phyloP scores from a whole-genome alignment of 495 filamentous ascomycete genomes.

The Delitschia confertaspora region DNA sequence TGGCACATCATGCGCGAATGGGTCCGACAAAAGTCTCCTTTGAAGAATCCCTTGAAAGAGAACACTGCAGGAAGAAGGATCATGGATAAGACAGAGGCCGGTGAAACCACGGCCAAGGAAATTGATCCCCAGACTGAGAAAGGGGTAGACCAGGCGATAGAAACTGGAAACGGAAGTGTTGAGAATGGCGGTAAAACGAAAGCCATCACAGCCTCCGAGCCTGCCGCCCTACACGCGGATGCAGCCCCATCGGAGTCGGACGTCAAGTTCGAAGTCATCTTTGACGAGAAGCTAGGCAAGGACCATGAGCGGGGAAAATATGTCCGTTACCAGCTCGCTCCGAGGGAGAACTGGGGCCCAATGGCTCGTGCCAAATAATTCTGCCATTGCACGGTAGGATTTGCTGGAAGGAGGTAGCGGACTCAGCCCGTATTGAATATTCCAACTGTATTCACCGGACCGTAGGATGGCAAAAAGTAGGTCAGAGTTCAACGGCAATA shows the following conservation, averaged over 20 bases:
- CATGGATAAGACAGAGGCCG: slow-evolving; percentile 40
- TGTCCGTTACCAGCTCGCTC: slow-evolving; percentile 81
- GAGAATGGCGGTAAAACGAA: slow-evolving; percentile 17
- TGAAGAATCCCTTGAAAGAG: slow-evolving; percentile 61
- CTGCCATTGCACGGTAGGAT: background rate
- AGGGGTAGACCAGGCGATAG: slow-evolving; percentile 30
- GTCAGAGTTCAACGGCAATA: too few relatives aligned
- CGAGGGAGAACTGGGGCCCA: slow-evolving; percentile 85
- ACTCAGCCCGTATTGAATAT: background rate
- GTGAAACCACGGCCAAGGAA: slow-evolving; percentile 9
- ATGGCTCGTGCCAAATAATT: slow-evolving; percentile 59
- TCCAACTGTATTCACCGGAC: too few relatives aligned
- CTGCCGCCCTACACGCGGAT: slow-evolving; percentile 10
- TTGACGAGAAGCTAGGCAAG: slow-evolving; percentile 71
- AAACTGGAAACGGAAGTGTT: slow-evolving; percentile 21
- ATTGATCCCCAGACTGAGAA: slow-evolving; percentile 29
- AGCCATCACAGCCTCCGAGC: background rate
- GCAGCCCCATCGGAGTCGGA: slow-evolving; percentile 25
- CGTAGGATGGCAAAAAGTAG: too few relatives aligned
- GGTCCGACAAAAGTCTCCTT: slow-evolving; percentile 63
- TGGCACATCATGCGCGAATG: slow-evolving; percentile 96
- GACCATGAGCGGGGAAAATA: slow-evolving; percentile 54
- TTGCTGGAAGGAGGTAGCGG: background rate
- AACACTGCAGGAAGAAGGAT: slow-evolving; percentile 63
- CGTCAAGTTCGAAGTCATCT: slow-evolving; percentile 56